Evolutionary conservation across 73 alveolate genomes (phyloP).

Genomic region (Paramecium biaurelia): DNA sequence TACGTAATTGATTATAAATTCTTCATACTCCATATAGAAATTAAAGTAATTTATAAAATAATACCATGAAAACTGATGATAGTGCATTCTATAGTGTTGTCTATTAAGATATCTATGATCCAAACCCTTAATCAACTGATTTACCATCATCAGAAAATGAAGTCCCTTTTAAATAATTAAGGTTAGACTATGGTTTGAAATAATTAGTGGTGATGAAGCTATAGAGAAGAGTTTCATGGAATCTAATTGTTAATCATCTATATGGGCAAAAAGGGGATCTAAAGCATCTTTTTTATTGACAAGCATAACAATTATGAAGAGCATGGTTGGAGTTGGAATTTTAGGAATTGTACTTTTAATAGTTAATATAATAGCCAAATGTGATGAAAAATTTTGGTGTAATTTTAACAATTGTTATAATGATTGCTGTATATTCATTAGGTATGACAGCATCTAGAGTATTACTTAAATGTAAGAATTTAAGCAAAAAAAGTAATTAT

Average conservation of each 20-base stretch:
- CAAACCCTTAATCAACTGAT: not conserved
- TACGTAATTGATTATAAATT: not conserved
- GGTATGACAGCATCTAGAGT: not conserved
- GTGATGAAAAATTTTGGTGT: slow-evolving; percentile 34
- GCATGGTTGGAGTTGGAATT: slow-evolving; percentile 55
- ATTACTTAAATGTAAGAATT: slow-evolving; percentile 6
- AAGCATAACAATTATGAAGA: slow-evolving; percentile 22
- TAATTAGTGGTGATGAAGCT: slow-evolving; percentile 46
- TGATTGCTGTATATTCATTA: not conserved
- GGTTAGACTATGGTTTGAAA: not conserved
- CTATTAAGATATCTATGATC: slow-evolving; percentile 8
- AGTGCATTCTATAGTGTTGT: not conserved
- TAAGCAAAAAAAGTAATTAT: slow-evolving; percentile 14
- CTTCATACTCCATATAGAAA: not conserved
- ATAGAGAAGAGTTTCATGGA: slow-evolving; percentile 14
- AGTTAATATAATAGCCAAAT: not conserved
- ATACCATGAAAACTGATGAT: not conserved
- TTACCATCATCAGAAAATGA: not conserved
- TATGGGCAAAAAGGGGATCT: slow-evolving; percentile 44
- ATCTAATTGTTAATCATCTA: slow-evolving; percentile 20
- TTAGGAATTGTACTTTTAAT: slow-evolving; percentile 11
- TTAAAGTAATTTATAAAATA: not conserved
- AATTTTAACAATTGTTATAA: not conserved
- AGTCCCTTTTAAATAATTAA: slow-evolving; percentile 5
- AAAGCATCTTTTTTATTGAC: slow-evolving; percentile 32